A percentile compares a stretch with the other conserved stretches of the same genome.
Evolutionary conservation across 192 early-diverging fungal species (phyloP).

Genomic region (Umbelopsis isabellina): DNA sequence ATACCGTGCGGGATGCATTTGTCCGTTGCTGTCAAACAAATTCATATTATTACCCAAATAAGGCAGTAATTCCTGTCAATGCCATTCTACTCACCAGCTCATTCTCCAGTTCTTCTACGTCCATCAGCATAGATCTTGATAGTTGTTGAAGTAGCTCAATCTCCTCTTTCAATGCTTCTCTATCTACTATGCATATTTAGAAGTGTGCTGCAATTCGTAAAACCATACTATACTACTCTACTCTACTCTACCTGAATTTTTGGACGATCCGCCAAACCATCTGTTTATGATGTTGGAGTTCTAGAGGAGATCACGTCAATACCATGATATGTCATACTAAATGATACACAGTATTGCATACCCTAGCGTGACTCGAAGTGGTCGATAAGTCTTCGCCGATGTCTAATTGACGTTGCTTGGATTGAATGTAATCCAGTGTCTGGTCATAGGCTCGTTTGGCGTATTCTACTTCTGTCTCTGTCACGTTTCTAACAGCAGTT

Average conservation of each 20-base stretch:
- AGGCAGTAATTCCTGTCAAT: neutral
- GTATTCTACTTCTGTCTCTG: constrained; percentile 50
- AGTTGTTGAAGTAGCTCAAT: constrained; percentile 67
- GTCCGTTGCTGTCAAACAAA: neutral
- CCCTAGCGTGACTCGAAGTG: neutral
- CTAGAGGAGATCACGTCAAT: no score
- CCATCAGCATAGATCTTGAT: constrained; percentile 69
- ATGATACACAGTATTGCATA: neutral
- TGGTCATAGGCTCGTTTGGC: constrained; percentile 73
- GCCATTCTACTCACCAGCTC: constrained; percentile 57
- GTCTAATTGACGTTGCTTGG: neutral
- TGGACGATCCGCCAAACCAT: neutral
- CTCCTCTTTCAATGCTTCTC: constrained; percentile 51
- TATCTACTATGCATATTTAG: constrained; percentile 31
- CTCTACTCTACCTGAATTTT: neutral
- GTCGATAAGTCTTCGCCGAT: neutral
- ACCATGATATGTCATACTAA: no score
- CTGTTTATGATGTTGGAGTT: neutral
- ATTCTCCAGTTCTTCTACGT: constrained; percentile 81
- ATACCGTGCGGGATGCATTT: constrained; percentile 61
- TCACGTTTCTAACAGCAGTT: constrained; percentile 41
- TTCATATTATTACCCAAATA: no score
- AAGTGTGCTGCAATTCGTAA: neutral
- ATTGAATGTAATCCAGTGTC: constrained; percentile 7
- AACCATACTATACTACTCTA: neutral